Evolutionary conservation across 192 early-diverging fungal genomes (phyloP).

Genomic region (Backusella australiensis): DNA sequence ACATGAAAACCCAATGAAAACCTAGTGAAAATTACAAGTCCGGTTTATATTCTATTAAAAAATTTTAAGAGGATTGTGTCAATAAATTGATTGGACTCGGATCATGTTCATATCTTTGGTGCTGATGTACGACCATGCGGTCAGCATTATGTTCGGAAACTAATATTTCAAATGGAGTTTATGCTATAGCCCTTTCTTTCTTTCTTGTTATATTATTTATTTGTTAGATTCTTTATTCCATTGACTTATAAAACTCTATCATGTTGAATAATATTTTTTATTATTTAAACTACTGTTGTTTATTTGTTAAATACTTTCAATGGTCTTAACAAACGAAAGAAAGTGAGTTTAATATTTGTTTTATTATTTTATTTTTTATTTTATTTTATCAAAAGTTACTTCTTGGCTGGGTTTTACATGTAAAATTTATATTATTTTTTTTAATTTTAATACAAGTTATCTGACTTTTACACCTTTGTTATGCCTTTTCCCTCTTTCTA

Average conservation of each 20-base stretch:
- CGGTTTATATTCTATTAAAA: not conserved
- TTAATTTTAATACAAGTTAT: not conserved
- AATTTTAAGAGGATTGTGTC: no score
- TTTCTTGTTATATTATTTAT: not conserved
- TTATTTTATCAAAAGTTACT: not conserved
- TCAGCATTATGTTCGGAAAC: constrained; percentile 6
- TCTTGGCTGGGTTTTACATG: constrained; percentile 4
- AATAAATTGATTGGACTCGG: constrained; percentile 5
- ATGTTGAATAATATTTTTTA: not conserved
- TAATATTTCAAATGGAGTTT: constrained; percentile 7
- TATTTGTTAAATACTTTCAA: not conserved
- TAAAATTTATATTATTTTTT: not conserved
- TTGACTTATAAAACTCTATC: not conserved
- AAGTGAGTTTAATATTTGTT: not conserved
- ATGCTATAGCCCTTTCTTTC: not conserved
- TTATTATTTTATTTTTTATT: not conserved
- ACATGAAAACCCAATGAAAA: not conserved
- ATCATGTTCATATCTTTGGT: constrained; percentile 8
- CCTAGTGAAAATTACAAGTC: not conserved
- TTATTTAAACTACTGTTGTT: not conserved
- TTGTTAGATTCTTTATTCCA: not conserved
- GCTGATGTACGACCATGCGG: constrained; percentile 5
- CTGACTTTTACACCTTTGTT: constrained; percentile 6
- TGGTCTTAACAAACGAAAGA: constrained; percentile 8
- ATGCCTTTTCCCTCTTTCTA: not conserved